Conservation (phyloP, 345 rosid genomes). For the Aquilaria sinensis region DNA sequence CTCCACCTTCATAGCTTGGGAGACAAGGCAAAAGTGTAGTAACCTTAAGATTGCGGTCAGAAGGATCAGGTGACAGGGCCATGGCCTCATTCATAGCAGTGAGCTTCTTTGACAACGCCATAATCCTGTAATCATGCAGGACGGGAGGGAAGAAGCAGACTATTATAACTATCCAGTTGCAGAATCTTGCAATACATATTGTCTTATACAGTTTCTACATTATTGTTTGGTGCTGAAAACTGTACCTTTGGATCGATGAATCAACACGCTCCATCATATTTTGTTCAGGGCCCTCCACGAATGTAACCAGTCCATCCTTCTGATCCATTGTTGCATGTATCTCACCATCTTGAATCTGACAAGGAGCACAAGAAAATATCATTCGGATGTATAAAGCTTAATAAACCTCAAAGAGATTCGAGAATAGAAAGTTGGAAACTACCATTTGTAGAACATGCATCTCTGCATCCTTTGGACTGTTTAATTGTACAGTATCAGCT, state of each 20-base stretch:
- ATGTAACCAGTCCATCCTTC: constrained; percentile 99
- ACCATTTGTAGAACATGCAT: constrained; percentile 99
- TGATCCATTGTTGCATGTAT: constrained; percentile 95
- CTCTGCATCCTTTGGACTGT: constrained; percentile 84
- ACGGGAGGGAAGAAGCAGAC: neutral
- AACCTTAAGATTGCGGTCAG: too few species aligned
- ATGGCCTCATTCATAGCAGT: constrained; percentile 67
- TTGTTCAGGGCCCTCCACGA: constrained; percentile 95
- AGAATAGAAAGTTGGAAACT: constrained; percentile 3
- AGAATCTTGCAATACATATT: too few species aligned
- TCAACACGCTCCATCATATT: constrained; percentile 82
- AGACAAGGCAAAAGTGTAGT: too few species aligned
- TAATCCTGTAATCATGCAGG: constrained; percentile 41
- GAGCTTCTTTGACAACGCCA: constrained; percentile 79
- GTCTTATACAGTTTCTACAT: too few species aligned
- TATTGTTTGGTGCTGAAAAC: neutral
- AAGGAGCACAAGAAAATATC: constrained; percentile 9
- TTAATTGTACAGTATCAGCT: constrained; percentile 74
- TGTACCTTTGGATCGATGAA: constrained; percentile 82
- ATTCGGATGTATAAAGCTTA: neutral
- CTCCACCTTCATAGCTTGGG: too few species aligned
- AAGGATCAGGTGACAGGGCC: neutral
- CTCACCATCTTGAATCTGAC: constrained; percentile 93
- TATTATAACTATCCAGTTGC: too few species aligned
- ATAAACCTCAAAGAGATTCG: neutral